phyloP scores from a whole-genome alignment of 495 filamentous ascomycete genomes.

The Penicillium coprophilum region DNA sequence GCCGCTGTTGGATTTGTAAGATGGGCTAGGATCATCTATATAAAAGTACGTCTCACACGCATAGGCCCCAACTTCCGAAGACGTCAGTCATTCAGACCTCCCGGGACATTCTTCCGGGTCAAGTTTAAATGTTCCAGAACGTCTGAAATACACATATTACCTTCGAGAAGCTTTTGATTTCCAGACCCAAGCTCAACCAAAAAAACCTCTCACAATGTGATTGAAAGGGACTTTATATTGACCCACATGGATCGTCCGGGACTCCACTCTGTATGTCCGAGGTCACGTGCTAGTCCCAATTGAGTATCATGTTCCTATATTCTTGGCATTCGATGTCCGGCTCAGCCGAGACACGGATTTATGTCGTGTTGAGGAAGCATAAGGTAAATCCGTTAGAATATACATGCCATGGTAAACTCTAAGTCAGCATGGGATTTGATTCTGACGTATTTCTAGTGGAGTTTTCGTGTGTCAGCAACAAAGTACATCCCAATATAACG shows the following conservation, averaged over 20 bases:
- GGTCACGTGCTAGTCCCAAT: constrained; percentile 11
- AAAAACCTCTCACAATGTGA: background rate
- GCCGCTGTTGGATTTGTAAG: background rate
- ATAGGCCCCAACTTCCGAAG: background rate
- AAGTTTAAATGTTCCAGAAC: background rate
- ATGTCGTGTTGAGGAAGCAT: background rate
- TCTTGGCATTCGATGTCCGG: constrained; percentile 1
- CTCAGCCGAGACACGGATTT: constrained; percentile 1
- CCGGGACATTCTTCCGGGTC: background rate
- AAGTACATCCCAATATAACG: too few species aligned
- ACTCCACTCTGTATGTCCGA: constrained; percentile 6
- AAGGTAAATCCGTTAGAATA: background rate
- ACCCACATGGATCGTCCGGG: constrained; percentile 14
- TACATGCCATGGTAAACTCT: background rate
- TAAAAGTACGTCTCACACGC: background rate
- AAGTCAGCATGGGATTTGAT: too few species aligned
- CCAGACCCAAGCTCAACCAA: too few species aligned
- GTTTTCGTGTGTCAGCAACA: too few species aligned
- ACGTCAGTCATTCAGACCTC: too few species aligned
- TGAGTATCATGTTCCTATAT: constrained; percentile 5
- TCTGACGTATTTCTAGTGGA: too few species aligned
- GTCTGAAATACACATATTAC: background rate
- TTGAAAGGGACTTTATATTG: constrained; percentile 10
- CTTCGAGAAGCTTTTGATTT: constrained; percentile 1
- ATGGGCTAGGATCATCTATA: background rate